Base-by-base conservation (phyloP, 1,139 yeast genomes). In the Debaryomyces udenii region DNA sequence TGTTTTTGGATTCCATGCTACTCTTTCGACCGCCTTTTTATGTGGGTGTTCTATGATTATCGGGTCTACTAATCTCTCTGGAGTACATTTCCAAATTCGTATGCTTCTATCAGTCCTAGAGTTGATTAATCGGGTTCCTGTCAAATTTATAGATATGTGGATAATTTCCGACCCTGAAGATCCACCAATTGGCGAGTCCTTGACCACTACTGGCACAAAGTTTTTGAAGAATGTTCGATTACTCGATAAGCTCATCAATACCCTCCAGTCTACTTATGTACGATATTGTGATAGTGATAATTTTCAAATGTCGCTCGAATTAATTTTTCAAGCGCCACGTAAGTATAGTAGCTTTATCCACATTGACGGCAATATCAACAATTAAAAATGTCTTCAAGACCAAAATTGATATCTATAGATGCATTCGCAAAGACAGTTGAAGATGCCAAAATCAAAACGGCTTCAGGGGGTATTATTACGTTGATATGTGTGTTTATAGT, bases 341-440 rank as follows among this genome's bases (percentile, higher is more conserved):
- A 34, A 23, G 6, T 26, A 16, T 14, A 11, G 16, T 23, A 13
- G 15, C 17, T 26, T 17, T 14, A 16, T 27, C 24, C 17, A 11
- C 9, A 20, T 32, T 14, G 18, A 7, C 35, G 9, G 11, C 7
- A 35, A 35, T 17, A 35, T 27, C 36, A 24, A 26, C 22, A 29
- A 18, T 33, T 31, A 16, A 39, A 46, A 32, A 63, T 63, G 68
- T 51, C 62, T 28, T 51, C 67, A 5, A 71, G 68, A 51, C 78
- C 81, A 16, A 68, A 70, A 46, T 69, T 88, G 48, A 68, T 86
- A 42, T 78, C 83, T 31, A 72, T 86, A 47, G 99, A 93, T 64
- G 96, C 96, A 9, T 93, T 93, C 64, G 83, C 96, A 26, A 91
- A 90, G 64, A 89, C 98, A 5, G 91, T 88, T 34, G 98, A 91